Conservation (phyloP, 768 basidiomycete genomes). For the Termitomyces sp. region DNA sequence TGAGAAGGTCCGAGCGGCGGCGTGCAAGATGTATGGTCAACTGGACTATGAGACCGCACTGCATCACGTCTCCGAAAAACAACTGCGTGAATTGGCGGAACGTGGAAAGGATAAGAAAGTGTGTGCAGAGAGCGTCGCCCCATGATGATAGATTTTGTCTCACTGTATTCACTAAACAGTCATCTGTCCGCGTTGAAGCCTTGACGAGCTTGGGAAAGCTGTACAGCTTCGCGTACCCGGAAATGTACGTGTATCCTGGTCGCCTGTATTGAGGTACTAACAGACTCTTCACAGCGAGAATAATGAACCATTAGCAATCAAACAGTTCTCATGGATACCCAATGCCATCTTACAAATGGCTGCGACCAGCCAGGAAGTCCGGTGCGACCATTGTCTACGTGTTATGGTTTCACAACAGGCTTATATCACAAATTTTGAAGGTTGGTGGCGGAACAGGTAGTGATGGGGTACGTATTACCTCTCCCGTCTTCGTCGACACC, state of each 20-base stretch:
- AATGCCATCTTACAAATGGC: conserved; percentile 60
- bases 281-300: conserved; percentile 60
- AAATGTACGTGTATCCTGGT: conserved; percentile 70
- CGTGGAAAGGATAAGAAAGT: conserved; percentile 89
- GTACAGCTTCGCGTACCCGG: conserved; percentile 79
- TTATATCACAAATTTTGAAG: conserved; percentile 27
- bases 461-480: conserved; percentile 80
- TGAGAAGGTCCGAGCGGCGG: conserved; percentile 84
- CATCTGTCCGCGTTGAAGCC: conserved; percentile 70
- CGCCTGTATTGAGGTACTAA: neutral
- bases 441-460: conserved; percentile 58
- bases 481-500: conserved; percentile 52
- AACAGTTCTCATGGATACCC: conserved; percentile 94
- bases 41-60: conserved; percentile 90
- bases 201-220: conserved; percentile 72
- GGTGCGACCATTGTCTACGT: conserved; percentile 34
- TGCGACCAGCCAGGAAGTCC: conserved; percentile 51
- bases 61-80: conserved; percentile 69
- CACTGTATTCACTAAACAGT: conserved; percentile 30
- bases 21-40: conserved; percentile 76
- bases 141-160: neutral
- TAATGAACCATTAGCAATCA: conserved; percentile 64
- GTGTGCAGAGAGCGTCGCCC: conserved; percentile 9
- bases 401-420: neutral
- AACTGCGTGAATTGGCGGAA: conserved; percentile 62